phyloP scores from a whole-genome alignment of 164 flowering plant genomes.

The Macadamia integrifolia region DNA sequence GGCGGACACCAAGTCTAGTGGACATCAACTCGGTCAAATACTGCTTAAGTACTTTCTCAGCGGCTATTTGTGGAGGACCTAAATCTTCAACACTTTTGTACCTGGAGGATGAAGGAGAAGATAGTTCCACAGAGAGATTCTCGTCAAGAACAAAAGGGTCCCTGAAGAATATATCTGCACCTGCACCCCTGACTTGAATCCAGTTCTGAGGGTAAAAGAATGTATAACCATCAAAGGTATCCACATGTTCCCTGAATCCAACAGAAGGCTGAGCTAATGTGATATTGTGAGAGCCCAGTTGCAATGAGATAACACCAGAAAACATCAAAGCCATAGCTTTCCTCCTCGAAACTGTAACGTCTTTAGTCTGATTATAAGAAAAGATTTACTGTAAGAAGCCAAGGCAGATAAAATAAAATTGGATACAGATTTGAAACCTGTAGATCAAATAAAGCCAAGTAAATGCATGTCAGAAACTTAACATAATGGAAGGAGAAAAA shows the following conservation, averaged over 20 bases:
- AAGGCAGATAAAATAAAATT: no score
- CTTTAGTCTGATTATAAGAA: slow-evolving; percentile 47
- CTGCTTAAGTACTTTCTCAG: slow-evolving; percentile 74
- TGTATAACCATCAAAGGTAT: slow-evolving; percentile 88
- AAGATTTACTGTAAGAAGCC: neutral
- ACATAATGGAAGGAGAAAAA: no score
- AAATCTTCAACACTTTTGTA: slow-evolving; percentile 86
- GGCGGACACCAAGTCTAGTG: slow-evolving; percentile 88
- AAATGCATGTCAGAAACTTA: no score
- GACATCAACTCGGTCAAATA: slow-evolving; percentile 98
- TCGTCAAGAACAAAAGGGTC: slow-evolving; percentile 95
- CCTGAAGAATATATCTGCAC: slow-evolving; percentile 85
- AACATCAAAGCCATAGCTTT: slow-evolving; percentile 46
- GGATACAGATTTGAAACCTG: no score
- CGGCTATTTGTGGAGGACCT: slow-evolving; percentile 86
- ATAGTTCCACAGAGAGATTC: slow-evolving; percentile 76
- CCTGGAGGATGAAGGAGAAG: slow-evolving; percentile 90
- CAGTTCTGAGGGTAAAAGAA: slow-evolving; percentile 83
- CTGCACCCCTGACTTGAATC: slow-evolving; percentile 91
- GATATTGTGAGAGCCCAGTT: slow-evolving; percentile 15
- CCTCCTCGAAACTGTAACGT: slow-evolving; percentile 82
- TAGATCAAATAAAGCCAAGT: no score
- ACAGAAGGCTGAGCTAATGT: slow-evolving; percentile 46
- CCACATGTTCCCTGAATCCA: slow-evolving; percentile 73
- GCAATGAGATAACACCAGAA: slow-evolving; percentile 45